Conservation (phyloP, 805 yeast genomes). For the Helenozyma rhizophorensis region DNA sequence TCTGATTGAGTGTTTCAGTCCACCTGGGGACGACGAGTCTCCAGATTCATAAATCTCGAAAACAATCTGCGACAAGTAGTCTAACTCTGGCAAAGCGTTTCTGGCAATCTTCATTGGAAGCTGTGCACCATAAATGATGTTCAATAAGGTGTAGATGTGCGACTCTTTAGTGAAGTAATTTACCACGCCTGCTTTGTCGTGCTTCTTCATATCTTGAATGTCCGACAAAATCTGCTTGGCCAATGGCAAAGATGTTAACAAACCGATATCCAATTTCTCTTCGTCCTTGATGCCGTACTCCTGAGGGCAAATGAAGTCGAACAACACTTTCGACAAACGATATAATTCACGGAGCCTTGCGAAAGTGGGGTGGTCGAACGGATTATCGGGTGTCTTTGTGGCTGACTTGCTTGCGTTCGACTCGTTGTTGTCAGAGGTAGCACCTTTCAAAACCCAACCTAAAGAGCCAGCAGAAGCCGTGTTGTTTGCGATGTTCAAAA, state of each 20-base stretch:
- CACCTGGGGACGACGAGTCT: constrained; percentile 54
- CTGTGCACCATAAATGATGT: constrained; percentile 86
- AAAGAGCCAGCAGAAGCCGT: constrained; percentile 56
- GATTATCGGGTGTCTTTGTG: constrained; percentile 23
- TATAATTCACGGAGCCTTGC: constrained; percentile 83
- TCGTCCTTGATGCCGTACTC: constrained; percentile 96
- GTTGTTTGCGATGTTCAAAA: constrained; percentile 16
- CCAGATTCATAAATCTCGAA: constrained; percentile 88
- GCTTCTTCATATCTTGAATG: constrained; percentile 70
- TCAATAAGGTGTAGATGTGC: constrained; percentile 89
- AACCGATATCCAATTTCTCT: constrained; percentile 93
- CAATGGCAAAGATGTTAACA: constrained; percentile 88
- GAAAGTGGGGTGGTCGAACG: constrained; percentile 76
- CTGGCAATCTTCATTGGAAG: constrained; percentile 94
- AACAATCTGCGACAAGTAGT: constrained; percentile 88
- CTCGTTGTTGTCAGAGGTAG: constrained; percentile 17
- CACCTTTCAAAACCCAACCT: constrained; percentile 65
- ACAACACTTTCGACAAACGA: constrained; percentile 83
- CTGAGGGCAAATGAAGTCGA: constrained; percentile 97
- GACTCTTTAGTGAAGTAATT: constrained; percentile 95
- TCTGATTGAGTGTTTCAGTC: constrained; percentile 83
- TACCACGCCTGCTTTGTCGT: constrained; percentile 78
- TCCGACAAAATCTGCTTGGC: constrained; percentile 84
- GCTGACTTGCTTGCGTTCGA: constrained; percentile 12
- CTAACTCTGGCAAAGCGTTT: constrained; percentile 94